Base-by-base conservation (phyloP, 345 rosid genomes). In the Boechera divaricarpa region DNA sequence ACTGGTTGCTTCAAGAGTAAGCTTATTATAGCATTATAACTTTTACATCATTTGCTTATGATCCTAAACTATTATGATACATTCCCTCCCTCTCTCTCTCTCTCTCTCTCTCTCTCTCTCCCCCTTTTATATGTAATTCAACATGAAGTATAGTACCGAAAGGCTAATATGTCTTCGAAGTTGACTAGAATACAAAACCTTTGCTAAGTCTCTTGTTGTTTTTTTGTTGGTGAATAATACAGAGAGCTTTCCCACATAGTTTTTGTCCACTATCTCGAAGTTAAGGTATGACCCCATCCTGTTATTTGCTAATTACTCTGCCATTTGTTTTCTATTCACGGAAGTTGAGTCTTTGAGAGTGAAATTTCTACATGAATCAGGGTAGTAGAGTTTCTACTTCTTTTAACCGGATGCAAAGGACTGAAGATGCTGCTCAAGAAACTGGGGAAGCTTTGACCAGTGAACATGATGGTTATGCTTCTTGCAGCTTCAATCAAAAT, bases 1-100 rank as follows among this genome's bases (percentile, higher is more conserved):
- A 95, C 67, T 95, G 99, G 98, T 79, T 91, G 96, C 99, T 95
- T 79, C 98, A 92, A 74, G 94, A 95, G 99, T 95, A 82, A 89
- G 99, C 87, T 68, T 47, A 42, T 51, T 42, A 63, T 18, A 54
- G 24, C 66, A 31, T 26, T 33, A 13, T 26, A 18, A 21, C 66
- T 69, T 41, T 28, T 60, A 12, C 18, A 39, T 4, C 67, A 70
- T 75, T 51, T 64, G 8, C 24, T 52, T 57, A 28, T 38, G 76
- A 18, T 21, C 51, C 55, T 44, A 16, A 57, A 33, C 26, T 55
- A 48, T 38, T 41, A n/a, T 69, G 24, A 29, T 41, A 24, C 35
- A 59, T 67, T 26, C 15, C 8, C 64, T 10, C 41, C n/a, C 58
- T 10, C 44, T 39, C 42, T 38, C 12, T 41, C 44, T 39, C 13